These are phyloP conservation scores for Rhizopus delemar DNA, from an alignment of 371 early-diverging fungal species.

Conservation along the genomic window DNA sequence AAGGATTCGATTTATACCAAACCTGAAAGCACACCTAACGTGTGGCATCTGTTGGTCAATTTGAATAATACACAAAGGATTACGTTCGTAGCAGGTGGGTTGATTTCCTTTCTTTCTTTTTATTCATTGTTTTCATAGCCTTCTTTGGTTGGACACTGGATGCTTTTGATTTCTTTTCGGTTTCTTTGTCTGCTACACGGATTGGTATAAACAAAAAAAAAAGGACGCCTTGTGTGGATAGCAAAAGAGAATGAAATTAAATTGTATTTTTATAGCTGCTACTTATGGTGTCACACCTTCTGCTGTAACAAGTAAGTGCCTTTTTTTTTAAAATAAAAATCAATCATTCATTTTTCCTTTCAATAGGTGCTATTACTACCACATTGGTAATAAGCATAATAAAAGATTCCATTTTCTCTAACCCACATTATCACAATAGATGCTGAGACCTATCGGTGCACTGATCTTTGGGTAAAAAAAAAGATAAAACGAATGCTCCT, in stretches of 20 bases:
- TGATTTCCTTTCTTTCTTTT: neutral
- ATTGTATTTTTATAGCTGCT: slow-evolving; percentile 37
- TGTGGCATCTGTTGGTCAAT: slow-evolving; percentile 38
- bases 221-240: neutral
- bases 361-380: slow-evolving; percentile 45
- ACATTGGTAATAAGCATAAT: slow-evolving; percentile 33
- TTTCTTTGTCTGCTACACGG: slow-evolving; percentile 48
- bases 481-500: neutral
- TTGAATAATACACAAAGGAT: slow-evolving; percentile 42
- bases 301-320: slow-evolving; percentile 51
- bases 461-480: slow-evolving; percentile 63
- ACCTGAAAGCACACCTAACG: slow-evolving; percentile 37
- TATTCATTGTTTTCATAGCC: slow-evolving; percentile 29
- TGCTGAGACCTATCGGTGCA: slow-evolving; percentile 73
- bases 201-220: slow-evolving; percentile 32
- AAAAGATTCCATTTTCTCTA: slow-evolving; percentile 5
- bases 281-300: slow-evolving; percentile 58
- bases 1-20: slow-evolving; percentile 33
- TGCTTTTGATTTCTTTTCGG: slow-evolving; percentile 72
- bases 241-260: neutral
- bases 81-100: slow-evolving; percentile 46
- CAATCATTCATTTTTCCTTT: slow-evolving; percentile 6
- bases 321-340: neutral
- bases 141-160: slow-evolving; percentile 77
- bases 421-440: slow-evolving; percentile 27